phyloP scores from a whole-genome alignment of 2,329 filamentous ascomycete genomes.

The Phoma herbarum region DNA sequence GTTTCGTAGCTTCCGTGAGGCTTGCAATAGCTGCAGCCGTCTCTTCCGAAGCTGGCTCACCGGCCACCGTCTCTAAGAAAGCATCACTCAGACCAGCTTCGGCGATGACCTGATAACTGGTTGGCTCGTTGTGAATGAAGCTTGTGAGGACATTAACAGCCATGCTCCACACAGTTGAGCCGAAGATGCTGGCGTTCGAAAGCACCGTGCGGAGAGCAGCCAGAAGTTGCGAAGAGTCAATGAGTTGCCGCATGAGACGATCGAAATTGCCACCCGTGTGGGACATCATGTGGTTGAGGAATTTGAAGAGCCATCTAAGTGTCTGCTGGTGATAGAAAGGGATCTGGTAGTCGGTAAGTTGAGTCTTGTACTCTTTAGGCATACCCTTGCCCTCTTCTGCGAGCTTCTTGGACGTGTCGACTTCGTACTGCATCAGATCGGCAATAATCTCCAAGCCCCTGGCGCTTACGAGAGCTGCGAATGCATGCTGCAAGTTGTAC shows the following conservation, averaged over 20 bases:
- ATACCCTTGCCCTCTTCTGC: conserved; percentile 77
- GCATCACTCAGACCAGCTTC: conserved; percentile 91
- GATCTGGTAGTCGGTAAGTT: conserved; percentile 89
- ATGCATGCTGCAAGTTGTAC: conserved; percentile 83
- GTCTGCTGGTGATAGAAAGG: conserved; percentile 94
- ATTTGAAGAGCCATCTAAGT: conserved; percentile 92
- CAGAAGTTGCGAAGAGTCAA: conserved; percentile 88
- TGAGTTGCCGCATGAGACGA: conserved; percentile 87
- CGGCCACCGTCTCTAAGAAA: conserved; percentile 81
- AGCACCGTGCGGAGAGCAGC: conserved; percentile 82
- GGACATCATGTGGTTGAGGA: conserved; percentile 94
- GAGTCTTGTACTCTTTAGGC: conserved; percentile 74
- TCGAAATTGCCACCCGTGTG: conserved; percentile 85
- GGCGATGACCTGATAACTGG: conserved; percentile 93
- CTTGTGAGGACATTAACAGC: conserved; percentile 90
- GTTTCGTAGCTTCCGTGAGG: conserved; percentile 24
- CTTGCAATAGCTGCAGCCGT: conserved; percentile 25
- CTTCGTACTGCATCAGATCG: conserved; percentile 83
- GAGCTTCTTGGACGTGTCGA: conserved; percentile 72
- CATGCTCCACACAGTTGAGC: conserved; percentile 95
- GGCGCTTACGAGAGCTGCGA: conserved; percentile 81
- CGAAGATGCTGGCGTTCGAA: conserved; percentile 79
- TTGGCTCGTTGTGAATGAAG: conserved; percentile 98
- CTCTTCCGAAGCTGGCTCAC: conserved; percentile 41
- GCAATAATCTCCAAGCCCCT: conserved; percentile 90